These are phyloP conservation scores for Lentinus polychrous DNA, from an alignment of 1,284 basidiomycete genomes.

Conservation along the genomic window DNA sequence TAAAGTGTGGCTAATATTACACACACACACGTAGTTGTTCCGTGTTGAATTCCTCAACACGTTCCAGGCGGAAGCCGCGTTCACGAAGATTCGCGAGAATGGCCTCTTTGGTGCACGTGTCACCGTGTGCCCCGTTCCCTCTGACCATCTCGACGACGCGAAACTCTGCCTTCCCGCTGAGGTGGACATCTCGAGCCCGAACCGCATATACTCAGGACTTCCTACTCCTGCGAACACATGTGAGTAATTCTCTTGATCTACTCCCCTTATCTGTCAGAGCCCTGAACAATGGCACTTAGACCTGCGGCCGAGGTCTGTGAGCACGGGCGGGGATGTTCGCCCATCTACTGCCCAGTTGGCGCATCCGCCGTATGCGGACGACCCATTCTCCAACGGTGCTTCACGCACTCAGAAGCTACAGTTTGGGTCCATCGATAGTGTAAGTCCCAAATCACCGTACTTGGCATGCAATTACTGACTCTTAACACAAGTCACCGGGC, in stretches of 20 bases:
- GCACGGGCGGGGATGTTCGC: background rate
- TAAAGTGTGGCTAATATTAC: background rate
- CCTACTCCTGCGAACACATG: too few species aligned
- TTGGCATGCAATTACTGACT: too few species aligned
- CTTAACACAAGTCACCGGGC: too few species aligned
- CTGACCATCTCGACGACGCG: too few species aligned
- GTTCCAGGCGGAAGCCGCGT: slow-evolving; percentile 46
- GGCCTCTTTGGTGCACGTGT: too few species aligned
- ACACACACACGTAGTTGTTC: slow-evolving; percentile 34
- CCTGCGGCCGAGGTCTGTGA: slow-evolving; percentile 10
- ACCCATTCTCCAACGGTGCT: background rate
- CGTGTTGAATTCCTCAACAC: slow-evolving; percentile 59
- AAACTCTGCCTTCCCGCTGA: too few species aligned
- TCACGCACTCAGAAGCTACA: too few species aligned
- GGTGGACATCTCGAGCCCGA: too few species aligned
- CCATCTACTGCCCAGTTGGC: background rate
- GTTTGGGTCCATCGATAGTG: too few species aligned
- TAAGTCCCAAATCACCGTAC: too few species aligned
- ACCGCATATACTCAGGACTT: slow-evolving; percentile 34
- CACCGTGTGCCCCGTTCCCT: too few species aligned
- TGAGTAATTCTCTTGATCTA: slow-evolving; percentile 27
- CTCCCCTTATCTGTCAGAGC: slow-evolving; percentile 24
- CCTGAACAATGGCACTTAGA: slow-evolving; percentile 15
- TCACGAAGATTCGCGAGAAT: too few species aligned
- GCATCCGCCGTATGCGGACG: background rate